Conservation (phyloP, 2,329 filamentous ascomycete species). For the Thielaviopsis musarum region DNA sequence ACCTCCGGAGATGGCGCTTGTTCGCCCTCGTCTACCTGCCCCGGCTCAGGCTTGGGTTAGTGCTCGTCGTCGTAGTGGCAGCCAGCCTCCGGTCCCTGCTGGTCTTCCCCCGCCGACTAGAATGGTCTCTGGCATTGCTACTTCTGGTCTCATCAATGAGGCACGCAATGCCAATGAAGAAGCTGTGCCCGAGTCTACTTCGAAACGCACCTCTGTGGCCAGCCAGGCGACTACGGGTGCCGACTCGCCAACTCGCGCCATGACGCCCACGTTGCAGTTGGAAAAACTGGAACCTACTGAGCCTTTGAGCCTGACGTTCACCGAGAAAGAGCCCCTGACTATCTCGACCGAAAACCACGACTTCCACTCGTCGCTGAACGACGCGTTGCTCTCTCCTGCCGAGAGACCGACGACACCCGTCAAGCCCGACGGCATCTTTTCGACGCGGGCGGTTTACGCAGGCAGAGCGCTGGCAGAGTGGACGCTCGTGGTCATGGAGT, state of each 20-base stretch:
- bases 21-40: constrained; percentile 50
- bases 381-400: not conserved
- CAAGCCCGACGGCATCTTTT: constrained; percentile 29
- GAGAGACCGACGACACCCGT: constrained; percentile 21
- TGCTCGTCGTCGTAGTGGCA: constrained; percentile 23
- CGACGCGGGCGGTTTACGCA: constrained; percentile 39
- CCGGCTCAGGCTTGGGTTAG: constrained; percentile 50
- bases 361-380: not conserved
- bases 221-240: not conserved
- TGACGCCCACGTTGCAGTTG: not conserved
- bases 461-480: constrained; percentile 67
- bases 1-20: constrained; percentile 36
- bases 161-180: constrained; percentile 32
- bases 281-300: not conserved
- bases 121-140: constrained; percentile 29
- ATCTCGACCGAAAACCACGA: not conserved
- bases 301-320: not conserved
- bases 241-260: not conserved
- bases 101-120: constrained; percentile 28
- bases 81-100: constrained; percentile 21
- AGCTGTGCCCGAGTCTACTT: constrained; percentile 18
- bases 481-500: constrained; percentile 57
- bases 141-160: constrained; percentile 30
- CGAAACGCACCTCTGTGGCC: constrained; percentile 12
- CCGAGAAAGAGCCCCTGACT: not conserved